Base-by-base conservation (phyloP, 768 basidiomycete species). In the Agaricus blazei region DNA sequence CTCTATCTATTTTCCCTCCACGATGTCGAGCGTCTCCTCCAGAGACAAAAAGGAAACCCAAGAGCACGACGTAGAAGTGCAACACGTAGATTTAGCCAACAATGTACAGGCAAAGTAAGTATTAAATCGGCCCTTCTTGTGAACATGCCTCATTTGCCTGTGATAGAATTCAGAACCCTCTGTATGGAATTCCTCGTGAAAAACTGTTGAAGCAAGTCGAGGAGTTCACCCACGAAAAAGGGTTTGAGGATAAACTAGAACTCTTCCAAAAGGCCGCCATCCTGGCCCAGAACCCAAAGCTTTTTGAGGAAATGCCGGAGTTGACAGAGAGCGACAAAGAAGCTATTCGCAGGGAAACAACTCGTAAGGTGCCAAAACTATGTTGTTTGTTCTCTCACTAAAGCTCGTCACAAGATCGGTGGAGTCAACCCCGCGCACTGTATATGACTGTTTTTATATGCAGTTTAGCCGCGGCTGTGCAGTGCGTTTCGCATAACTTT, bases 391-490 rank as follows among this genome's bases (percentile, higher is more conserved):
- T 26, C 26, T 29, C 50, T 31, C 23, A 14, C n/a, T 38, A 27
- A 58, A 51, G 28, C 41, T 52, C n/a, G 19, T 28, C 48, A 14
- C 34, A 43, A 72, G 75, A 79, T 65, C 73, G 72, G 64, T 81
- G 80, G 80, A 66, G 64, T 57, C 79, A 79, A 49, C 72, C 80
- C 2, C 67, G 63, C 52, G 68, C 65, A 46, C 63, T 79, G 11
- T 75, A 77, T 60, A 41, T 74, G 62, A 76, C 76, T 1, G 70
- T 80, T 41, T 60, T 76, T 45, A 64, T 80, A 27, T 84, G 87
- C 59, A 87, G 86, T 14, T 67, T 92, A 46, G 87, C 87, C 1
- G 90, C 90, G 3, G 87, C 86, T 48, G 88, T 90, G n/a, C 89
- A 92, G 75, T 88, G 31, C 26, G 48, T 49, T 40, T 23, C 38